Base-by-base conservation (phyloP, 1,284 basidiomycete species). In the Ganoderma multipileum region DNA sequence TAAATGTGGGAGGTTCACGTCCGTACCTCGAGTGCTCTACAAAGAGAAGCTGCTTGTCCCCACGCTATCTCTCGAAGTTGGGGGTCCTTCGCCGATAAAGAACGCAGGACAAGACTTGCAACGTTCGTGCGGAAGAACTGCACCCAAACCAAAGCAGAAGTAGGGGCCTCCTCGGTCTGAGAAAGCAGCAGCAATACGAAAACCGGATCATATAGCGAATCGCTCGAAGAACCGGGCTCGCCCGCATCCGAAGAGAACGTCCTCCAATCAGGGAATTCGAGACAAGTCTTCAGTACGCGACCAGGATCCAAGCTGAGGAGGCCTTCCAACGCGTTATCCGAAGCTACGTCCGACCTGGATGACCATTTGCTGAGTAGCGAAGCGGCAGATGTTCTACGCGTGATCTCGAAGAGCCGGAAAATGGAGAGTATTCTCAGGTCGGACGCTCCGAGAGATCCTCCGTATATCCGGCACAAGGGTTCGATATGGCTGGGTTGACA, bases 51-150 rank as follows among this genome's bases (percentile, higher is more conserved):
- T 5, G 93, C 77, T 69, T 90, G 87, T 28, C 81, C 82, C 42
- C 87, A 74, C 0, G 89, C 89, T 0, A 91, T 75, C 33, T 84
- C 83, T 14, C 95, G 89, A 44, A 94, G 81, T 18, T 81, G 80
- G 0, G 75, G 78, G 73, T 93, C 88, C 67, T 88, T 89, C 1
- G 92, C 89, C 0, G 95, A 93, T 62, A 98, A 78, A 0, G 88
- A 86, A 44, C 92, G 89, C 26, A 98, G 85, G 1, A 93, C 84
- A 42, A 98, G 75, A 44, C 94, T 89, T 14, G 94, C 84, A 4
- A 91, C 84, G 73, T 97, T 97, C 23, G 91, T 94, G 68, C 95
- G 83, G 77, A 96, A 90, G 8, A 98, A 78, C 74, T 95, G 90
- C 14, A 98, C 91, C 95, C 95, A 98, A 39, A 86, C 88, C 68